These are phyloP conservation scores for Wickerhamomyces hampshirensis DNA, from an alignment of 805 yeast species.

Conservation along the genomic window DNA sequence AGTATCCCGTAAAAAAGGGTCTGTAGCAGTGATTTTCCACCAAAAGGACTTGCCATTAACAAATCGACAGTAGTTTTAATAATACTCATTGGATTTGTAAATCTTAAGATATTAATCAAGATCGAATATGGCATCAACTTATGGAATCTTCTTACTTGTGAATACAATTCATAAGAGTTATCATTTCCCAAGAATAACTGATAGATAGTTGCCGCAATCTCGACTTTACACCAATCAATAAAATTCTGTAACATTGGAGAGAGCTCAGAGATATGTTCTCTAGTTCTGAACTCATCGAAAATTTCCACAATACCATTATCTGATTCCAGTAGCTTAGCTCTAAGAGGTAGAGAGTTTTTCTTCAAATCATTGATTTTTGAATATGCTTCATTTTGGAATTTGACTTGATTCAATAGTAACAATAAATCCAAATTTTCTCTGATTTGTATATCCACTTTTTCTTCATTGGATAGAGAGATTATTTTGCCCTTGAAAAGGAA, in stretches of 20 bases:
- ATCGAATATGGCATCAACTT: constrained; percentile 73
- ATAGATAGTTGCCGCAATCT: constrained; percentile 79
- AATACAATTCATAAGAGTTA: constrained; percentile 68
- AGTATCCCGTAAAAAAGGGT: constrained; percentile 66
- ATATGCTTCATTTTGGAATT: constrained; percentile 68
- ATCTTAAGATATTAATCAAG: constrained; percentile 68
- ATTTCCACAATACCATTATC: constrained; percentile 54
- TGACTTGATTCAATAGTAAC: constrained; percentile 55
- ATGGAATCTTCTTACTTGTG: constrained; percentile 69
- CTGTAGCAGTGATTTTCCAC: constrained; percentile 65
- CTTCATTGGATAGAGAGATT: constrained; percentile 33
- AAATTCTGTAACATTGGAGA: constrained; percentile 66
- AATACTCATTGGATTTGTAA: constrained; percentile 84
- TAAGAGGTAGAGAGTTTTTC: constrained; percentile 54
- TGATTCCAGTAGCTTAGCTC: constrained; percentile 44
- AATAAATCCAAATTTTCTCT: constrained; percentile 61
- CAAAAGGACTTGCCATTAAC: constrained; percentile 75
- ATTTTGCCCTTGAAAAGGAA: constrained; percentile 47
- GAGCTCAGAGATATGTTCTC: constrained; percentile 47
- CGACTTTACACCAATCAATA: constrained; percentile 78
- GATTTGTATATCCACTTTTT: constrained; percentile 49
- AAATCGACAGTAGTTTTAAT: constrained; percentile 76
- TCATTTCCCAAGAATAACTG: constrained; percentile 79
- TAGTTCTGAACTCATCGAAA: constrained; percentile 60
- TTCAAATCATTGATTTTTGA: constrained; percentile 51